Evolutionary conservation across 2,329 filamentous ascomycete species (phyloP), one percentile per base, ranked within the genome.

Genomic region (Alternaria ethzedia): DNA sequence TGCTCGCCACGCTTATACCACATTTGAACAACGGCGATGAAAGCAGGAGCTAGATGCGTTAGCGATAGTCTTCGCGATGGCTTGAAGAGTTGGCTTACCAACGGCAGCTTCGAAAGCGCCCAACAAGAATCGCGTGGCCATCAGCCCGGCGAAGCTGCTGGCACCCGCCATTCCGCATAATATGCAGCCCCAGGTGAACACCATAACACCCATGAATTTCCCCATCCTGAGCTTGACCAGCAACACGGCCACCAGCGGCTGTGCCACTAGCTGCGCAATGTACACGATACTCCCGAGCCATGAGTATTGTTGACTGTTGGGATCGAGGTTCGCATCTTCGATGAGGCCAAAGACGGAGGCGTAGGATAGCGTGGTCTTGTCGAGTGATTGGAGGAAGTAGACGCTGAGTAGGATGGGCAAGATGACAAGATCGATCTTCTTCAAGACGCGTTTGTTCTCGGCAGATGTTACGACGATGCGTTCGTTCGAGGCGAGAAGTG

Each of bases 81-180:
- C 12, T 25, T 28, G 11, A 21, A 41, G 7, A n/a, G 36, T 50
- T 30, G 11, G 66, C 75, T 66, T 64, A 73, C 74, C 75, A 32
- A 83, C 80, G 50, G 86, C 86, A 0, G 89, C 86, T 76, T 92
- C 90, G 70, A 91, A 91, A 54, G 90, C 85, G 54, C 90, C 90
- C 5, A 92, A 84, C 9, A 92, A 78, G 1, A 87, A 90, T 6
- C 90, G 85, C 3, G 90, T 86, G 0, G 83, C 79, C n/a, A 90
- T 82, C 1, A 92, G 82, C 1, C 87, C 85, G 0, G 80, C 78
- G 69, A 91, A 92, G 74, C 85, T 88, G 47, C 81, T 81, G 66
- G 86, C 87, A 1, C 86, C 87, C 1, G 89, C 86, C 68, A 90
- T 89, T 55, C 86, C 85, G 0, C 88, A 88, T 0, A 92, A 81